Base-by-base conservation (phyloP, 495 filamentous ascomycete species). In the Hamigera avellanea region DNA sequence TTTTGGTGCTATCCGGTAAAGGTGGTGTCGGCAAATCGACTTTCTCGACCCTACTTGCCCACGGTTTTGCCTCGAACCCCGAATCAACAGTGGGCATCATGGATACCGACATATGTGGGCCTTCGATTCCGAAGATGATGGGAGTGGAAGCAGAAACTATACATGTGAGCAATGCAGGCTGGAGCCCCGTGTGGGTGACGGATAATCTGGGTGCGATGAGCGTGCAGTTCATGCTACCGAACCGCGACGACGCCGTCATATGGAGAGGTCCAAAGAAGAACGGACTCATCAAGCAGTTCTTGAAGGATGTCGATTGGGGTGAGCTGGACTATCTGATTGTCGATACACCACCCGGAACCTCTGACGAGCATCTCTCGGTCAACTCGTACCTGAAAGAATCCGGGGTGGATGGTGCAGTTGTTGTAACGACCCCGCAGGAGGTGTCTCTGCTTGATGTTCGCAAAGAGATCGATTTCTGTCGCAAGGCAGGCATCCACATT, bases 221-320 rank as follows among this genome's bases (percentile, higher is more conserved):
- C 36, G 81, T 98, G 44, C 91, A 96, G 57, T 96, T 96, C 54
- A 91, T 98, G 88, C 66, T 98, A 23, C 91, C 91, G 0, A 83
- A 83, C 39, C 66, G 82, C 3, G 91, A 96, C 49, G 86, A 91
- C 42, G 93, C 91, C 2, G 78, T 96, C 9, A 96, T 98, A 40
- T 98, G 91, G 93, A 70, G 89, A 18, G 91, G 91, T 0, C 81
- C 93, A 3, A 98, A 96, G 70, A 98, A 96, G 73, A 98, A 95
- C 49, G 91, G 91, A 1, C 56, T 98, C 39, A 96, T 98, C 53
- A 98, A 96, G 64, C 82, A 88, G 59, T 98, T 98, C 48, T 50
- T 98, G 17, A 93, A 89, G 59, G 93, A 98, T 54, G 93, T 96
- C 16, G 85, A 89, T 51, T 96, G 93, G 91, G 91, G 93, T 8